phyloP scores from a whole-genome alignment of 2,329 filamentous ascomycete genomes.

The Claviceps spartinae region DNA sequence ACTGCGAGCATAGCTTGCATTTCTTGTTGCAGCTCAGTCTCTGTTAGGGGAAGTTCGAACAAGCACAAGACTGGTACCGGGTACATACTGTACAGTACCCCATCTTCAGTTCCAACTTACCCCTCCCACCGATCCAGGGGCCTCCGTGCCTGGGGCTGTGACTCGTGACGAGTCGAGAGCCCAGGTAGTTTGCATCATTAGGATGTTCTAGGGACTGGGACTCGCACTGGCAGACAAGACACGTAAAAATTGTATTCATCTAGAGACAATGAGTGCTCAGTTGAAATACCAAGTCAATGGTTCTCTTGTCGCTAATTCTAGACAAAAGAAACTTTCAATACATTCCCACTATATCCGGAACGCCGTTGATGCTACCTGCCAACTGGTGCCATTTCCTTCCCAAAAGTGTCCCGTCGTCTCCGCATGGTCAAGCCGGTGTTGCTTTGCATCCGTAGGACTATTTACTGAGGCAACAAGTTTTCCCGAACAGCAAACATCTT shows the following conservation, averaged over 20 bases:
- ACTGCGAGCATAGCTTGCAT: too few relatives aligned
- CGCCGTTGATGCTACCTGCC: conserved; percentile 28
- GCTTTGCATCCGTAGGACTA: neutral
- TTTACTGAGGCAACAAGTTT: conserved; percentile 45
- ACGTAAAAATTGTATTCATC: neutral
- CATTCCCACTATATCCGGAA: conserved; percentile 26
- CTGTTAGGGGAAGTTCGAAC: too few relatives aligned
- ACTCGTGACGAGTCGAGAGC: too few relatives aligned
- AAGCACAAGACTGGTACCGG: too few relatives aligned
- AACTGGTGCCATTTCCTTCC: conserved; percentile 18
- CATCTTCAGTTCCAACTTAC: too few relatives aligned
- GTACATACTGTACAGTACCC: too few relatives aligned
- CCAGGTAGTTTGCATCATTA: too few relatives aligned
- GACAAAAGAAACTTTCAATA: conserved; percentile 20
- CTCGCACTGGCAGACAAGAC: neutral
- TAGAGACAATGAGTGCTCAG: too few relatives aligned
- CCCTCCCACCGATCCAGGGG: too few relatives aligned
- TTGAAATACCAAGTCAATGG: conserved; percentile 8
- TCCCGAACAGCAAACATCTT: conserved; percentile 97
- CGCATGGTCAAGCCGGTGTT: neutral
- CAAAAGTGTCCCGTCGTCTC: conserved; percentile 7
- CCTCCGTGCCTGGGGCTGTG: too few relatives aligned
- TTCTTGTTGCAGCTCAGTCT: too few relatives aligned
- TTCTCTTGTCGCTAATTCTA: conserved; percentile 20
- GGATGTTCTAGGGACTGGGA: too few relatives aligned